These are phyloP conservation scores for Lipomyces orientalis DNA, from an alignment of 805 yeast genomes.

Conservation along the genomic window DNA sequence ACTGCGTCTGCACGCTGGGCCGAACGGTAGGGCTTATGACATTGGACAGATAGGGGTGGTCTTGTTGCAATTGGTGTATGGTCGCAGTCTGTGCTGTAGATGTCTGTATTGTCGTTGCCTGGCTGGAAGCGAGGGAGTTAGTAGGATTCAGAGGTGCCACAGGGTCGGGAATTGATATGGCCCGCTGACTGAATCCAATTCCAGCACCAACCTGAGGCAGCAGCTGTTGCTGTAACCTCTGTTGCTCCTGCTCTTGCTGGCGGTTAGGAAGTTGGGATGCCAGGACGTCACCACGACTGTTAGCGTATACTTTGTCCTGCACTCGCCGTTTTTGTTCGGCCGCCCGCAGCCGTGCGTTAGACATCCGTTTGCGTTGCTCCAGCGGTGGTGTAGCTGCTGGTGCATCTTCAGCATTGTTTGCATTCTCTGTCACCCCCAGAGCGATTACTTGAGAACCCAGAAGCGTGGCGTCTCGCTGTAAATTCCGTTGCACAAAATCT, in stretches of 20 bases:
- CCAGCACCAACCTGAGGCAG: slow-evolving; percentile 3
- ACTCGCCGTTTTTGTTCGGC: slow-evolving; percentile 5
- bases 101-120: slow-evolving; percentile 12
- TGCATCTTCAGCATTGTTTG: background rate
- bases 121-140: background rate
- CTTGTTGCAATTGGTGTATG: background rate
- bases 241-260: slow-evolving; percentile 16
- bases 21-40: background rate
- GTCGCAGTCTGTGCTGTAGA: slow-evolving; percentile 11
- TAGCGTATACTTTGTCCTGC: background rate
- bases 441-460: background rate
- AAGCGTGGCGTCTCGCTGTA: background rate
- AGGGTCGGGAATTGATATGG: background rate
- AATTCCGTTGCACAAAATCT: too few relatives aligned
- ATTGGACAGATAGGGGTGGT: background rate
- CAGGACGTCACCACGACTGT: background rate
- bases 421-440: background rate
- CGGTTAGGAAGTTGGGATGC: background rate
- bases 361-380: background rate
- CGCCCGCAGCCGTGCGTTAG: too few relatives aligned
- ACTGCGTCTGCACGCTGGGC: too few relatives aligned
- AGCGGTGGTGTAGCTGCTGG: background rate
- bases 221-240: slow-evolving; percentile 17
- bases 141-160: background rate
- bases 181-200: background rate